Conservation (phyloP, 2,329 filamentous ascomycete genomes). For the Aspergillus sp. region DNA sequence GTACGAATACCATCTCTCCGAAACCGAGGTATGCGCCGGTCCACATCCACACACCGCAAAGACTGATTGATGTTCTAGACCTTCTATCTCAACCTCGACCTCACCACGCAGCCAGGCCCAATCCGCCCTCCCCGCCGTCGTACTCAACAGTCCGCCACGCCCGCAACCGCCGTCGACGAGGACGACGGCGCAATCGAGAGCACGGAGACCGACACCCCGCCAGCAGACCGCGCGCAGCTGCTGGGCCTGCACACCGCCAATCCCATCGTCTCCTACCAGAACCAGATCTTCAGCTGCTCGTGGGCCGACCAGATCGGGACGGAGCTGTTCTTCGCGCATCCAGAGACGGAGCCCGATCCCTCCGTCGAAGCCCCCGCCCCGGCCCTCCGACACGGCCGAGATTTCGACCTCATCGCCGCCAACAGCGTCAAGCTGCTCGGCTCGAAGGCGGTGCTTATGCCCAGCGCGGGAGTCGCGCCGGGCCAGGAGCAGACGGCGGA, state of each 20-base stretch:
- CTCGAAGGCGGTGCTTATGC: conserved; percentile 51
- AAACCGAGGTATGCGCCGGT: conserved; percentile 38
- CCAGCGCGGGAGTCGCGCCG: conserved; percentile 25
- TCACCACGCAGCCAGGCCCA: conserved; percentile 38
- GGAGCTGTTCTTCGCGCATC: conserved; percentile 60
- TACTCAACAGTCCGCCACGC: conserved; percentile 3
- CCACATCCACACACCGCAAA: conserved; percentile 1
- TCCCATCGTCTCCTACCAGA: conserved; percentile 71
- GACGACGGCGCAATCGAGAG: conserved; percentile 33
- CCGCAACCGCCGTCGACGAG: conserved; percentile 8
- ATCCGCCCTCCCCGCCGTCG: conserved; percentile 25
- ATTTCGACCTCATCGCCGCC: conserved; percentile 63
- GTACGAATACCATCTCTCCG: conserved; percentile 49
- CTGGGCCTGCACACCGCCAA: conserved; percentile 69
- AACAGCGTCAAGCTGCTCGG: conserved; percentile 62
- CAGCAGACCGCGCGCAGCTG: conserved; percentile 55
- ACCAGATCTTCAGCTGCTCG: conserved; percentile 65
- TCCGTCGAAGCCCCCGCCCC: conserved; percentile 41
- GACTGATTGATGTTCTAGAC: conserved; percentile 28
- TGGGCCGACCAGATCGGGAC: conserved; percentile 82
- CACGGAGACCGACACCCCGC: conserved; percentile 18
- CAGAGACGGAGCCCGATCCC: conserved; percentile 19
- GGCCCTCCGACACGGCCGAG: conserved; percentile 32
- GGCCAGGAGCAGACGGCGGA: conserved; percentile 2
- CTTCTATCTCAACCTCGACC: conserved; percentile 52